Evolutionary conservation across 225 moss, liverwort and hornwort genomes (phyloP), one percentile per base, ranked within the genome.

Genomic region (Marchantia paleacea): DNA sequence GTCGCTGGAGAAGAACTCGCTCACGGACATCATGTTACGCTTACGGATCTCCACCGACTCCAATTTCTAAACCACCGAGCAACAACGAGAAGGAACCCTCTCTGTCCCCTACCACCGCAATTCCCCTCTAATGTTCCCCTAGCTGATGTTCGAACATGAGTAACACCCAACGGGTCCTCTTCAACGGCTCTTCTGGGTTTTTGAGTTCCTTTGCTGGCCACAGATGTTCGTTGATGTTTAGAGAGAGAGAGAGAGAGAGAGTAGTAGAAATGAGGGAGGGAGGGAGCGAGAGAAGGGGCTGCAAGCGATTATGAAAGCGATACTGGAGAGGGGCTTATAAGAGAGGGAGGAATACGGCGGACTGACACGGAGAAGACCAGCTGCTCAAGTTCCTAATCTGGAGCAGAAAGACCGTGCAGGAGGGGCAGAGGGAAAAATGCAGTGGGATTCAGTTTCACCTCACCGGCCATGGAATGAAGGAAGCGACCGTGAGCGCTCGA

Each of bases 1-100:
- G 8, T 78, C 78, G 29, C 66, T 25, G 15, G 52, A 78, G 78
- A 78, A 78, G 66, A 78, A 78, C 78, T 78, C 78, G 51, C 78
- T 78, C 51, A 78, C 78, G 28, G 78, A 78, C 78, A 78, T 78
- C 78, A 78, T 78, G 78, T 68, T 78, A 51, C 68, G 65, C 78
- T 68, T 78, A 16, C 78, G 78, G 78, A 78, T 78, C 78, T 78
- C 78, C 78, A 66, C 68, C 78, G 26, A 29, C 65, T 52, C 19
- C 12, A n/a, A 68, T 66, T 58, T 76, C 49, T 20, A 30, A 48
- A 76, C 58, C 49, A 48, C 9, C 62, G 62, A 62, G 62, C 8
- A 24, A 62, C n/a, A 3, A 4, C 6, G 9, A 19, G 7, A 0
- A 15, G 16, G 7, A 60, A 24, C 4, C 13, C 66, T 12, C 2